Conservation (phyloP, 2,329 filamentous ascomycete species). For the Aspergillus clavatus region DNA sequence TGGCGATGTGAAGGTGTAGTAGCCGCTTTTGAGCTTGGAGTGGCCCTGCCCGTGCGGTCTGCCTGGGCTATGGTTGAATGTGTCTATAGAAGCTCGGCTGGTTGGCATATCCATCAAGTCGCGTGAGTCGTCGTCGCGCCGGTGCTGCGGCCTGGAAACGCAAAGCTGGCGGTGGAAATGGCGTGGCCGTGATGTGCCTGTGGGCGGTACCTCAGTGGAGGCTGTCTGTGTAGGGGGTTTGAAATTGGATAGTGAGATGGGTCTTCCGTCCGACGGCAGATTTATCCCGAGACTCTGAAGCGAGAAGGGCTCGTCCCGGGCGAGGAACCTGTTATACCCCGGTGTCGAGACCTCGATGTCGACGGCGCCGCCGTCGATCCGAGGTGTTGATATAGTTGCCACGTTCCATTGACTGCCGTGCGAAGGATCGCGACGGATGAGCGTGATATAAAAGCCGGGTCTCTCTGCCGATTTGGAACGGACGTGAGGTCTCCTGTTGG, state of each 20-base stretch:
- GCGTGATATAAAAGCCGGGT: conserved; percentile 44
- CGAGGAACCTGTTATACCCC: conserved; percentile 56
- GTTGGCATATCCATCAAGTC: conserved; percentile 15
- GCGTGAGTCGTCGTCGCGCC: conserved; percentile 16
- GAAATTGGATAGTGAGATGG: conserved; percentile 7
- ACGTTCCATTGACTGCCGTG: conserved; percentile 72
- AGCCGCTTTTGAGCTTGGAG: conserved; percentile 34
- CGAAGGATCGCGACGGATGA: conserved; percentile 69
- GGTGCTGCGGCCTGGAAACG: conserved; percentile 25
- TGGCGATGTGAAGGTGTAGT: conserved; percentile 74
- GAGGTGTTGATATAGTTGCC: conserved; percentile 53
- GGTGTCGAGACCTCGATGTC: conserved; percentile 56
- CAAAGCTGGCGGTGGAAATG: conserved; percentile 31
- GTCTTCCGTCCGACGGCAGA: conserved; percentile 13
- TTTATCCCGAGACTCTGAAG: conserved; percentile 29
- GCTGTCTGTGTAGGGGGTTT: conserved; percentile 4
- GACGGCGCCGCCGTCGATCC: conserved; percentile 31
- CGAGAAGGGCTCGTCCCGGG: conserved; percentile 32
- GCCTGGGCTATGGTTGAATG: conserved; percentile 10
- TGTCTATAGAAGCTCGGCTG: conserved; percentile 17
- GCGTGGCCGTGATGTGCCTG: conserved; percentile 19
- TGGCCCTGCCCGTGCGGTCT: conserved; percentile 7
- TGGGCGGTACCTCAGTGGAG: conserved; percentile 4
- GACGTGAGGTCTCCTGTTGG: conserved; percentile 14
- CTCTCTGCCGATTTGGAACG: conserved; percentile 7